phyloP scores from a whole-genome alignment of 345 rosid species.

The Eucalyptus globulus region DNA sequence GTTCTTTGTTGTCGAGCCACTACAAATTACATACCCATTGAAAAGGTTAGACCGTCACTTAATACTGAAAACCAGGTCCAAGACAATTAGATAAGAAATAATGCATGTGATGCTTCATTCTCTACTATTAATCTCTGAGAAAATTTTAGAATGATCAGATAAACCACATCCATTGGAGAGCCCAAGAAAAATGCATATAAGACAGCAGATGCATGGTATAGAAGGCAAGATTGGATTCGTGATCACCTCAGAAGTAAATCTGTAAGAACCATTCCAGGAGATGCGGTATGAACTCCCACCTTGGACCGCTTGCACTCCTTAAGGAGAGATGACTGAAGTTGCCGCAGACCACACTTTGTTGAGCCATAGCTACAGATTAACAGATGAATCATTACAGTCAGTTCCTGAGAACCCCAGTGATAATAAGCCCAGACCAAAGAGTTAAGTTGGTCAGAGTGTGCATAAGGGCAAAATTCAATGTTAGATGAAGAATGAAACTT shows the following conservation, averaged over 20 bases:
- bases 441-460: not conserved
- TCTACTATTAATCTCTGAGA: not conserved
- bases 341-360: slow-evolving; percentile 93
- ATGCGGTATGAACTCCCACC: slow-evolving; percentile 87
- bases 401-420: not conserved
- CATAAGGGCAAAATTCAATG: not conserved
- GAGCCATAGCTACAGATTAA: slow-evolving; percentile 66
- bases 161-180: not conserved
- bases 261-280: slow-evolving; percentile 97
- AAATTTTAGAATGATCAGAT: not conserved
- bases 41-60: not conserved
- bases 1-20: slow-evolving; percentile 74
- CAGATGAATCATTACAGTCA: not conserved
- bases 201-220: not conserved
- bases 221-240: not conserved
- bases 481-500: slow-evolving; percentile 3
- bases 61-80: not conserved
- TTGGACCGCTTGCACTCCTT: slow-evolving; percentile 79
- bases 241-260: slow-evolving; percentile 78
- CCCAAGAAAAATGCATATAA: not conserved
- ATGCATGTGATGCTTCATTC: not conserved
- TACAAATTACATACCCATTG: slow-evolving; percentile 3
- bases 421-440: not conserved
- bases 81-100: not conserved
- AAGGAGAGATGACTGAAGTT: slow-evolving; percentile 74